phyloP scores from a whole-genome alignment of 2,329 filamentous ascomycete genomes.

The Fusarium sp. region DNA sequence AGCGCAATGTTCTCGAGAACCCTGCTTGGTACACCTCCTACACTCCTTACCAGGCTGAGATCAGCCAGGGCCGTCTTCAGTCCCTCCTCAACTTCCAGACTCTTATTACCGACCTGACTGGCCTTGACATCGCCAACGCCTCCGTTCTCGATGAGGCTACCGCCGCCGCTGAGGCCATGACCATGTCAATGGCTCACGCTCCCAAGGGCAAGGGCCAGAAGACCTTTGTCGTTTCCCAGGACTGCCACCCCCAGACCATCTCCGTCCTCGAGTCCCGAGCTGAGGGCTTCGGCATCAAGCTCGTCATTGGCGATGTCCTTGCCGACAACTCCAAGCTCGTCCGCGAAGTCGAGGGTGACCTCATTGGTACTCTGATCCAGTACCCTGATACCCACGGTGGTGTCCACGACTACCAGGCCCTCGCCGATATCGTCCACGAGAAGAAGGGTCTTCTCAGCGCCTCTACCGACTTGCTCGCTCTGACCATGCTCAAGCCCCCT shows the following conservation, averaged over 20 bases:
- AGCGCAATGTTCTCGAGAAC: conserved; percentile 91
- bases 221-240: conserved; percentile 84
- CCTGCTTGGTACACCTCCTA: conserved; percentile 99
- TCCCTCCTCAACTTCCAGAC: conserved; percentile 97
- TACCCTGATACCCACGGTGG: conserved; percentile 92
- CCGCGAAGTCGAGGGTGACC: conserved; percentile 79
- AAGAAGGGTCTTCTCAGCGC: conserved; percentile 84
- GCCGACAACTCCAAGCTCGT: conserved; percentile 72
- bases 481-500: conserved; percentile 88
- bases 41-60: conserved; percentile 96
- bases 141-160: conserved; percentile 92
- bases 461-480: conserved; percentile 87
- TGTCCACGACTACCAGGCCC: conserved; percentile 78
- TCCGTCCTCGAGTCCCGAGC: conserved; percentile 86
- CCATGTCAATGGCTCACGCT: conserved; percentile 76
- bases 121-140: conserved; percentile 87
- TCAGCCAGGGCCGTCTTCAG: conserved; percentile 93
- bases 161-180: conserved; percentile 96
- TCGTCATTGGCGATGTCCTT: conserved; percentile 80
- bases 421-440: conserved; percentile 82
- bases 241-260: conserved; percentile 88
- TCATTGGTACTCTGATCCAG: conserved; percentile 90
- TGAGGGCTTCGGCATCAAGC: conserved; percentile 86
- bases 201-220: conserved; percentile 77
- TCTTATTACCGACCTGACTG: conserved; percentile 87